phyloP scores from a whole-genome alignment of 1,139 yeast species.

The Candida buenavistaensis region DNA sequence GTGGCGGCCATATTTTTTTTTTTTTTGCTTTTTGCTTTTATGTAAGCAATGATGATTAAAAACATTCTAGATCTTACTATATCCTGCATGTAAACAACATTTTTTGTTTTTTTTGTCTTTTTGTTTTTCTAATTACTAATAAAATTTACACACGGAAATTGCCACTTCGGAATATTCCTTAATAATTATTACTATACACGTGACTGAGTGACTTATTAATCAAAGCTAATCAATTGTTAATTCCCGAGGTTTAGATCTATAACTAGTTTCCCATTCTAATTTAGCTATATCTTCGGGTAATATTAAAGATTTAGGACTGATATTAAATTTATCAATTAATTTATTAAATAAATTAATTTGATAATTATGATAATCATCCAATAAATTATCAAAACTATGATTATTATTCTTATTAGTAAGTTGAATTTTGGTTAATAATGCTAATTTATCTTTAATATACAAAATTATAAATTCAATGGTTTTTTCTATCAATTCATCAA shows the following conservation, averaged over 20 bases:
- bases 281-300: conserved; percentile 16
- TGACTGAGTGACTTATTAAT: too few relatives aligned
- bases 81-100: too few relatives aligned
- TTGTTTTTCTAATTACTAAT: too few relatives aligned
- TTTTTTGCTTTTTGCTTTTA: too few relatives aligned
- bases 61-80: too few relatives aligned
- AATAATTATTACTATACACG: too few relatives aligned
- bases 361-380: conserved; percentile 6
- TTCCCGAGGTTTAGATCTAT: conserved; percentile 4
- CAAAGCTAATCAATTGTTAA: conserved; percentile 6
- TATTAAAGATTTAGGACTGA: conserved; percentile 10
- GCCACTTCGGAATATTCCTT: too few relatives aligned
- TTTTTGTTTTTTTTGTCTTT: too few relatives aligned
- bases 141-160: too few relatives aligned
- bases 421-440: not conserved
- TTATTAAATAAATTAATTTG: conserved; percentile 4
- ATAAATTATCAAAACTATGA: conserved; percentile 10
- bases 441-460: not conserved
- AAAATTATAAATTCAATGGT: conserved; percentile 2
- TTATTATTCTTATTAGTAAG: not conserved
- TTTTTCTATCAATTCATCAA: conserved; percentile 2
- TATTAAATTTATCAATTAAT: conserved; percentile 11
- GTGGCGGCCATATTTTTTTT: too few relatives aligned
- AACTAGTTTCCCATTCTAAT: conserved; percentile 9
- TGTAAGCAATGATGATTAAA: too few relatives aligned